These are phyloP conservation scores for Termitomyces sp. DNA, from an alignment of 768 basidiomycete genomes.

Conservation along the genomic window DNA sequence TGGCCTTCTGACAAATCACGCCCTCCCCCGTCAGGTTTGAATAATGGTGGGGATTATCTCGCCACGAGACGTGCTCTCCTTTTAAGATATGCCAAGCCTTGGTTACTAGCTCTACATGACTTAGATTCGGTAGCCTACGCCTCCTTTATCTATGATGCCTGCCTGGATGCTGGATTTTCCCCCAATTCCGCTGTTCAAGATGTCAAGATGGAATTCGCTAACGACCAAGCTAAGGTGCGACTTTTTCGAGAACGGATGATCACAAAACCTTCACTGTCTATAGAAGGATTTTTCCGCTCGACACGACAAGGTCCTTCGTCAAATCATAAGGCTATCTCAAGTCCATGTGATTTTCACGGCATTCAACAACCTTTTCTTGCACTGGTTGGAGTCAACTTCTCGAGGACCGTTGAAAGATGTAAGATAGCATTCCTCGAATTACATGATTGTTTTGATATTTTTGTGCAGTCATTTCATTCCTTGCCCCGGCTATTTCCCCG, in stretches of 20 bases:
- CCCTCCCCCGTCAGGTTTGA: slow-evolving; percentile 33
- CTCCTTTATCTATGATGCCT: slow-evolving; percentile 49
- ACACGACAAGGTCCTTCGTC: slow-evolving; percentile 45
- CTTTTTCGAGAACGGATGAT: not conserved
- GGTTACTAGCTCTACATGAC: slow-evolving; percentile 69
- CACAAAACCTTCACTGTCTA: not conserved
- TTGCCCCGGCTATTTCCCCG: slow-evolving; percentile 56
- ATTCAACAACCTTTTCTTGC: slow-evolving; percentile 55
- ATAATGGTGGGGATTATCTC: slow-evolving; percentile 71
- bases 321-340: slow-evolving; percentile 53
- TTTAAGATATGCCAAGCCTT: slow-evolving; percentile 54
- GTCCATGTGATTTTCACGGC: slow-evolving; percentile 50
- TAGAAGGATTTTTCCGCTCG: not conserved
- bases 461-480: slow-evolving; percentile 44
- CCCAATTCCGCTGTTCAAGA: slow-evolving; percentile 14
- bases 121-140: slow-evolving; percentile 54
- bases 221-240: slow-evolving; percentile 15
- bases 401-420: slow-evolving; percentile 38
- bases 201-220: slow-evolving; percentile 3
- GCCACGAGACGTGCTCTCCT: slow-evolving; percentile 53
- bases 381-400: slow-evolving; percentile 51
- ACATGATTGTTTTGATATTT: not conserved
- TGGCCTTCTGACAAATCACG: slow-evolving; percentile 54
- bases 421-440: slow-evolving; percentile 10
- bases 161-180: slow-evolving; percentile 41